Base-by-base conservation (phyloP, 2,329 filamentous ascomycete genomes). In the Colletotrichum lupini region DNA sequence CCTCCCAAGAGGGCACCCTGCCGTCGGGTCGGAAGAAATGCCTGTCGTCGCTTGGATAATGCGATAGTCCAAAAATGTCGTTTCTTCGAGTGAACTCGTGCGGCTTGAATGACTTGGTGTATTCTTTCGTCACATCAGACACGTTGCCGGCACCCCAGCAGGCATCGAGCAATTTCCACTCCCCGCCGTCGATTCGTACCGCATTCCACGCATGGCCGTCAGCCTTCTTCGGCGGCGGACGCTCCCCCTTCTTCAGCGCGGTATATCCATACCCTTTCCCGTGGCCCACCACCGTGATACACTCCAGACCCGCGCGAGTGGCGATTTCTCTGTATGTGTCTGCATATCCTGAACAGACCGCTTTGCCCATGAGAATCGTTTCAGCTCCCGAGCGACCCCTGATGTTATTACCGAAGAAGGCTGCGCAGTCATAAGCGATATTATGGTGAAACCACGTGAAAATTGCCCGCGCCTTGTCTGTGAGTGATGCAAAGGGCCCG, bases 381-480 rank as follows among this genome's bases (percentile, higher is more conserved):
- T 92, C 90, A 42, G 92, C 89, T 0, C 95, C 92, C 0, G 91
- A 92, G 55, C 91, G 91, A 8, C 89, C 86, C 75, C 91, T 88
- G 37, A 97, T 85, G 59, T 86, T 91, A 46, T 92, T 90, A 69
- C 88, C 90, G 79, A 97, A 97, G 84, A 98, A 97, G 28, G 92
- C 89, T 30, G 90, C 87, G 0, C 91, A 91, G 80, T 98, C 94
- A 81, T 98, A 99, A 59, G 88, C 88, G 71, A 99, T 92, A 78
- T 98, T 98, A 82, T 98, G 92, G 82, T 98, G 96, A 53, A 95
- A 91, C 97, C 97, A 99, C 1, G 94, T 94, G 80, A 98, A 98
- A 73, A 99, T 94, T 2, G 92, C 95, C 32, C 97, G 90, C 2
- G 97, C 96, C 84, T 98, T 98, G 82, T 98, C 96, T 0, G 96